phyloP scores from a whole-genome alignment of 805 yeast species.

The Zygotorulaspora chibaensis region DNA sequence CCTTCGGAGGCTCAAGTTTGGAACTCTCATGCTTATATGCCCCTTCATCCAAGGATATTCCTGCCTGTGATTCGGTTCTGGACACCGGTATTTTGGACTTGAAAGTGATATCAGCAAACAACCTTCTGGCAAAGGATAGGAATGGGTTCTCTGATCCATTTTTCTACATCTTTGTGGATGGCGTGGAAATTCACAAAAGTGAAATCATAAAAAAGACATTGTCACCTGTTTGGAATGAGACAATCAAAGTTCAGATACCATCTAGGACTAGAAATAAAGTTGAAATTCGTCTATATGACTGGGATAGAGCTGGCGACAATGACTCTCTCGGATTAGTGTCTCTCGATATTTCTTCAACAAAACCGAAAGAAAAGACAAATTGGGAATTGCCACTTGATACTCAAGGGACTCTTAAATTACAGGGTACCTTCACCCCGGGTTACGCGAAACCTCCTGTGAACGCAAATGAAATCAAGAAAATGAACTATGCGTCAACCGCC shows the following conservation, averaged over 20 bases:
- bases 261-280: slow-evolving; percentile 57
- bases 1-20: slow-evolving; percentile 41
- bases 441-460: slow-evolving; percentile 60
- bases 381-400: slow-evolving; percentile 52
- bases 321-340: slow-evolving; percentile 52
- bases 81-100: slow-evolving; percentile 65
- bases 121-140: slow-evolving; percentile 55
- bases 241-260: slow-evolving; percentile 51
- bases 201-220: slow-evolving; percentile 61
- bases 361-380: slow-evolving; percentile 43
- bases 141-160: slow-evolving; percentile 80
- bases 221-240: slow-evolving; percentile 75
- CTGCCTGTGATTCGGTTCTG: slow-evolving; percentile 54
- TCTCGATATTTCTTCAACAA: slow-evolving; percentile 48
- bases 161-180: slow-evolving; percentile 50
- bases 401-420: slow-evolving; percentile 57
- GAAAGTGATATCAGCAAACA: slow-evolving; percentile 52
- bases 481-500: slow-evolving; percentile 39
- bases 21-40: slow-evolving; percentile 52
- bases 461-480: slow-evolving; percentile 30
- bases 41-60: slow-evolving; percentile 53
- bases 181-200: slow-evolving; percentile 51
- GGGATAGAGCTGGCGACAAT: slow-evolving; percentile 75
- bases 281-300: slow-evolving; percentile 54
- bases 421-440: slow-evolving; percentile 56